Conservation (phyloP, 441 rosid species). For the Croton setiger region DNA sequence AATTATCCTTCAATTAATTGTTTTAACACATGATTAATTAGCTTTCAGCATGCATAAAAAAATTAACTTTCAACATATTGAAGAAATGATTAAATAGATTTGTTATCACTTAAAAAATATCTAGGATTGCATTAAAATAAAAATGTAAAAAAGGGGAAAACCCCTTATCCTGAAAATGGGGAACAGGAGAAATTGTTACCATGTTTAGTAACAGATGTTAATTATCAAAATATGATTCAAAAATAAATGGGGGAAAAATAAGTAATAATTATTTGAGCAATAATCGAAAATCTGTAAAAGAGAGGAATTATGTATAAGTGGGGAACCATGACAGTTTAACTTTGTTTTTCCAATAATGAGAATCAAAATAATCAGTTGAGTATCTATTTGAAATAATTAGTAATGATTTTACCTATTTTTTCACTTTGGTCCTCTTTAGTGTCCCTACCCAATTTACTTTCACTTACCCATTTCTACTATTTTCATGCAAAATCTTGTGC, state of each 20-base stretch:
- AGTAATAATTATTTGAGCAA: background rate
- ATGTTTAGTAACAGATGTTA: slow-evolving; percentile 10
- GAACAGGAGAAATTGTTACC: slow-evolving; percentile 9
- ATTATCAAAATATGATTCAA: background rate
- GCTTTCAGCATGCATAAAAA: no score
- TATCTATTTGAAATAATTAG: slow-evolving; percentile 58
- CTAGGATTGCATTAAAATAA: no score
- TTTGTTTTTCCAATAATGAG: slow-evolving; percentile 45
- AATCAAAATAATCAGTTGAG: slow-evolving; percentile 47
- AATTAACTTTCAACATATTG: background rate
- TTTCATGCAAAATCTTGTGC: no score
- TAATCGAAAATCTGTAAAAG: slow-evolving; percentile 8
- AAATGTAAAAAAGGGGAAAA: background rate
- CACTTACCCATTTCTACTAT: slow-evolving; percentile 25
- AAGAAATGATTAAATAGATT: slow-evolving; percentile 2
- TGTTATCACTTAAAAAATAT: background rate
- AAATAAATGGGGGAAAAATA: no score
- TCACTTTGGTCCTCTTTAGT: slow-evolving; percentile 35
- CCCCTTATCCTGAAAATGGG: background rate
- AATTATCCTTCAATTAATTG: no score
- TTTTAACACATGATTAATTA: no score
- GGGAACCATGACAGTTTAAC: slow-evolving; percentile 32
- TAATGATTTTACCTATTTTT: slow-evolving; percentile 42
- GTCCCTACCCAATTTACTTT: slow-evolving; percentile 32
- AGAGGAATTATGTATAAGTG: slow-evolving; percentile 21